These are phyloP conservation scores for Bruguiera parviflora DNA, from an alignment of 345 rosid genomes.

Conservation along the genomic window DNA sequence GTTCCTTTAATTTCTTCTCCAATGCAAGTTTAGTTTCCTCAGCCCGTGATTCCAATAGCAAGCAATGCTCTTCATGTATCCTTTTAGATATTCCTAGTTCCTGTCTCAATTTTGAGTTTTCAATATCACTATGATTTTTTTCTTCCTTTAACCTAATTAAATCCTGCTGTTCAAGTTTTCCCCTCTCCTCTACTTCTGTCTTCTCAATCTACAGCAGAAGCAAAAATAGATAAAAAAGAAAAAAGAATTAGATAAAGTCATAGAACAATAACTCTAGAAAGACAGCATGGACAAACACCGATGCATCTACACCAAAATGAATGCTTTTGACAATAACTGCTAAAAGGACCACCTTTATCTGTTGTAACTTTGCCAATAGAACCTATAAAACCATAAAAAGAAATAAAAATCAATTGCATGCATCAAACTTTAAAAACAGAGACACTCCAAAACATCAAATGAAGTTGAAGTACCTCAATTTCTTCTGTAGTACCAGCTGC, in stretches of 20 bases:
- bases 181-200: slow-evolving; percentile 60
- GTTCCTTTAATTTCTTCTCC: slow-evolving; percentile 60
- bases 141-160: slow-evolving; percentile 49
- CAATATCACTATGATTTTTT: slow-evolving; percentile 46
- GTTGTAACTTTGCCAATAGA: slow-evolving; percentile 22
- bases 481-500: slow-evolving; percentile 69
- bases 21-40: slow-evolving; percentile 47
- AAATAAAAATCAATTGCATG: slow-evolving; percentile 15
- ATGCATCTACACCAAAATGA: background rate
- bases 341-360: slow-evolving; percentile 22
- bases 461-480: slow-evolving; percentile 50
- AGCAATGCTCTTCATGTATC: slow-evolving; percentile 49
- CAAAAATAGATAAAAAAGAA: background rate
- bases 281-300: background rate
- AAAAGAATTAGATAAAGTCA: background rate
- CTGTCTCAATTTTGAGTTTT: slow-evolving; percentile 59
- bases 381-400: slow-evolving; percentile 15
- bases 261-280: too few species aligned
- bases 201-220: slow-evolving; percentile 57
- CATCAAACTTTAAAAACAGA: slow-evolving; percentile 10
- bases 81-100: slow-evolving; percentile 53
- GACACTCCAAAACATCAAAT: slow-evolving; percentile 7
- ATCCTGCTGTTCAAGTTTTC: slow-evolving; percentile 60
- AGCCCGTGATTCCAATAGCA: slow-evolving; percentile 49
- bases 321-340: background rate